Conservation (phyloP, 805 yeast species). For the Candida takata region DNA sequence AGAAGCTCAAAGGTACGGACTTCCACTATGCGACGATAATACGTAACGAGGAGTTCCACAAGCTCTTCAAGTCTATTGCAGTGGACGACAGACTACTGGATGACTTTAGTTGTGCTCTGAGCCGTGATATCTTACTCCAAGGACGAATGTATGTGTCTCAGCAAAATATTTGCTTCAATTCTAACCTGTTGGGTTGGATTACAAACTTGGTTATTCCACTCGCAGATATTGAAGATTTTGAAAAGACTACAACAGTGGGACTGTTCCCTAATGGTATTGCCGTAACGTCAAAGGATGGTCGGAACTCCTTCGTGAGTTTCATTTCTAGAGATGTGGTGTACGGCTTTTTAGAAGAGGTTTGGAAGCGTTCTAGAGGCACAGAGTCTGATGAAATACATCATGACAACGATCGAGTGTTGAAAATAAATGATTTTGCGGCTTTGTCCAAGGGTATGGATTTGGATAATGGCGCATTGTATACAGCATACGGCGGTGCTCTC, state of each 20-base stretch:
- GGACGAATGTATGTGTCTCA: conserved; percentile 83
- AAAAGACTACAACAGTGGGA: conserved; percentile 81
- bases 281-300: conserved; percentile 22
- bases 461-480: conserved; percentile 20
- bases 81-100: conserved; percentile 67
- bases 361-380: conserved; percentile 17
- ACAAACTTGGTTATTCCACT: conserved; percentile 69
- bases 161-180: conserved; percentile 73
- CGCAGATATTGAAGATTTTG: conserved; percentile 64
- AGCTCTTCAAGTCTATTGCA: conserved; percentile 60
- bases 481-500: conserved; percentile 30
- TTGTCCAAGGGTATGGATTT: conserved; percentile 17
- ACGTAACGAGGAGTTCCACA: conserved; percentile 73
- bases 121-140: conserved; percentile 79
- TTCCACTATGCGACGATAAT: conserved; percentile 58
- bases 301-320: conserved; percentile 82
- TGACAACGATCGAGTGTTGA: background rate
- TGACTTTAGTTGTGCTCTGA: conserved; percentile 85
- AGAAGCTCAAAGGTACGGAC: conserved; percentile 47
- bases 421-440: conserved; percentile 9
- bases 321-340: conserved; percentile 72
- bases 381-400: background rate
- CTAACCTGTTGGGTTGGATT: conserved; percentile 86
- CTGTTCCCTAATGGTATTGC: conserved; percentile 85
- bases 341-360: conserved; percentile 41